Conservation (phyloP, 768 basidiomycete species). For the Steccherinum ochraceum region DNA sequence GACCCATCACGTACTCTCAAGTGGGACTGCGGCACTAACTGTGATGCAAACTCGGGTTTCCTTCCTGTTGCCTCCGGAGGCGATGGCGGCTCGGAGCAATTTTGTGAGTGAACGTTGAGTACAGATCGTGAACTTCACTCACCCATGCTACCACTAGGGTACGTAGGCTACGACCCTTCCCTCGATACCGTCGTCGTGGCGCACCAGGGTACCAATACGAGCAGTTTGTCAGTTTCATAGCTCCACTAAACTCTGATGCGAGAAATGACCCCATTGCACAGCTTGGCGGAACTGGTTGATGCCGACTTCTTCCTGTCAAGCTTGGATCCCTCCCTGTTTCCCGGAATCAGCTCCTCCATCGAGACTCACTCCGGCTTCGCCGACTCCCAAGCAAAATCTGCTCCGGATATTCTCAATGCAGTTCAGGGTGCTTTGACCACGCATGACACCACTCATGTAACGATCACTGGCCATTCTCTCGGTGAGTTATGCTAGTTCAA, state of each 20-base stretch:
- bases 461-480: constrained; percentile 39
- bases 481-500: constrained; percentile 8
- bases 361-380: constrained; percentile 43
- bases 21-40: constrained; percentile 32
- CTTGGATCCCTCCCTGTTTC: constrained; percentile 39
- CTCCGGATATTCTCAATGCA: constrained; percentile 35
- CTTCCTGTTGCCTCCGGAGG: constrained; percentile 43
- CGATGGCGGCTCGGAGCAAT: constrained; percentile 34
- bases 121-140: not conserved
- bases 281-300: constrained; percentile 38
- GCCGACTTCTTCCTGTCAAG: constrained; percentile 28
- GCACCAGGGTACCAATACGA: constrained; percentile 31
- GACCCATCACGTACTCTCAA: constrained; percentile 15
- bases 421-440: constrained; percentile 33
- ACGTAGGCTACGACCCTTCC: constrained; percentile 42
- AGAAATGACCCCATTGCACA: constrained; percentile 8
- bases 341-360: constrained; percentile 35
- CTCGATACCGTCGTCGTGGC: constrained; percentile 29
- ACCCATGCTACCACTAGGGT: constrained; percentile 31
- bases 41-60: constrained; percentile 41
- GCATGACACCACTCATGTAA: constrained; percentile 31
- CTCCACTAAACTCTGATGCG: not conserved
- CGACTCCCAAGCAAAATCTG: constrained; percentile 38
- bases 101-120: constrained; percentile 22
- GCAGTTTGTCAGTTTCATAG: constrained; percentile 20